Percentiles rank a stretch among this genome's conserved stretches.
phyloP scores from a whole-genome alignment of 225 moss, liverwort and hornwort species.

The Pseudisothecium myosuroides region DNA sequence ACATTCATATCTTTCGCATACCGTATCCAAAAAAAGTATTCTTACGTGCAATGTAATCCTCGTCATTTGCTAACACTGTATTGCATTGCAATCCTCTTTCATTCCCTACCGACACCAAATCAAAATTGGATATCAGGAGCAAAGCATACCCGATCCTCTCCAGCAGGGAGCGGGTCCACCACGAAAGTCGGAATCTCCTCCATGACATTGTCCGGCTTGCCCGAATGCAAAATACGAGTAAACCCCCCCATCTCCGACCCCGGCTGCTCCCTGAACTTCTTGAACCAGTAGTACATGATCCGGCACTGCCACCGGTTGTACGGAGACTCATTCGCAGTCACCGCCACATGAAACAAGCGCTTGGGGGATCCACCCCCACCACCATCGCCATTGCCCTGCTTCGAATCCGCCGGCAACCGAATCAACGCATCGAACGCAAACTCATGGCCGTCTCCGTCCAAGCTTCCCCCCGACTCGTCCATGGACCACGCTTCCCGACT shows the following conservation, averaged over 20 bases:
- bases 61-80: not conserved
- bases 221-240: constrained; percentile 80
- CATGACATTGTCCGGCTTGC: constrained; percentile 58
- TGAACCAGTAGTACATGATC: constrained; percentile 96
- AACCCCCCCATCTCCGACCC: constrained; percentile 91
- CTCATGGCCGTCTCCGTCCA: not conserved
- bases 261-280: constrained; percentile 50
- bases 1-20: not conserved
- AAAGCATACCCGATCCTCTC: constrained; percentile 63
- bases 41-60: not conserved
- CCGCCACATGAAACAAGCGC: constrained; percentile 78
- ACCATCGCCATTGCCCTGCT: not conserved
- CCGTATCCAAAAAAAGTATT: not conserved
- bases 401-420: constrained; percentile 27
- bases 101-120: not conserved
- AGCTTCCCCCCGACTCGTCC: not conserved
- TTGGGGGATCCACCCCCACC: not conserved
- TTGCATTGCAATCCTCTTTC: not conserved
- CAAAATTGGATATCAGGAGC: not conserved
- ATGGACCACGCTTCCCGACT: constrained; percentile 2
- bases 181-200: constrained; percentile 84
- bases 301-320: constrained; percentile 95
- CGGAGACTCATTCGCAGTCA: constrained; percentile 83
- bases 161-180: constrained; percentile 68
- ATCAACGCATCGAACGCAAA: constrained; percentile 53